phyloP scores from a whole-genome alignment of 192 early-diverging fungal genomes.

The Coemansia sp. region DNA sequence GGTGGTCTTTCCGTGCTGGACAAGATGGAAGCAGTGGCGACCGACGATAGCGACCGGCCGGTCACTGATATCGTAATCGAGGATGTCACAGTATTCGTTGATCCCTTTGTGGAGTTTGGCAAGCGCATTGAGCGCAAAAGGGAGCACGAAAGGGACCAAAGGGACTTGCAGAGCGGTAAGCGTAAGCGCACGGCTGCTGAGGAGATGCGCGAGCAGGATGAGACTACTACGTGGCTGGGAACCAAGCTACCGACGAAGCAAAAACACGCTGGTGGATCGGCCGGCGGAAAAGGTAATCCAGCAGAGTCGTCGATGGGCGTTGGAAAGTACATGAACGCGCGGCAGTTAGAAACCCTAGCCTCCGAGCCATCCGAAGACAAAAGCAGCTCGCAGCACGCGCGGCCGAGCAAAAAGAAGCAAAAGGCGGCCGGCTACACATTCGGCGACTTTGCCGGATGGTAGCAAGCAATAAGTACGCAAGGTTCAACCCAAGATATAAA shows the following conservation, averaged over 20 bases:
- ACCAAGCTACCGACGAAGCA: slow-evolving; percentile 41
- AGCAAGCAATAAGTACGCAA: not conserved
- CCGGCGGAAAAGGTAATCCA: not conserved
- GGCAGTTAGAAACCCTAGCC: slow-evolving; percentile 8
- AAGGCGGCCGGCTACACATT: slow-evolving; percentile 28
- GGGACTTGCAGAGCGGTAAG: slow-evolving; percentile 38
- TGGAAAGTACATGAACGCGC: slow-evolving; percentile 36
- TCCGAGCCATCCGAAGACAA: not conserved
- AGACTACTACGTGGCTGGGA: slow-evolving; percentile 73
- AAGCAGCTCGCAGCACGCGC: not conserved
- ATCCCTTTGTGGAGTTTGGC: slow-evolving; percentile 79
- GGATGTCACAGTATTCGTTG: slow-evolving; percentile 71
- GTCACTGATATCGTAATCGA: slow-evolving; percentile 70
- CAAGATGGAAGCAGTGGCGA: slow-evolving; percentile 73
- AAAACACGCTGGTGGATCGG: not conserved
- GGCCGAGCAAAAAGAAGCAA: slow-evolving; percentile 1
- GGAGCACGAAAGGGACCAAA: slow-evolving; percentile 47
- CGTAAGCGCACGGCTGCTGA: slow-evolving; percentile 42
- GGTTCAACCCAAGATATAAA: too few species aligned
- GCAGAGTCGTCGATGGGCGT: slow-evolving; percentile 1
- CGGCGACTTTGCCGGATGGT: slow-evolving; percentile 46
- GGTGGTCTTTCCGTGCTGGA: slow-evolving; percentile 81
- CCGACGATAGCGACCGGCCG: slow-evolving; percentile 71
- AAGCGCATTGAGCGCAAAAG: slow-evolving; percentile 67
- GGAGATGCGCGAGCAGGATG: slow-evolving; percentile 57